phyloP scores from a whole-genome alignment of 1,284 basidiomycete genomes.

The Sparassis latifolia region DNA sequence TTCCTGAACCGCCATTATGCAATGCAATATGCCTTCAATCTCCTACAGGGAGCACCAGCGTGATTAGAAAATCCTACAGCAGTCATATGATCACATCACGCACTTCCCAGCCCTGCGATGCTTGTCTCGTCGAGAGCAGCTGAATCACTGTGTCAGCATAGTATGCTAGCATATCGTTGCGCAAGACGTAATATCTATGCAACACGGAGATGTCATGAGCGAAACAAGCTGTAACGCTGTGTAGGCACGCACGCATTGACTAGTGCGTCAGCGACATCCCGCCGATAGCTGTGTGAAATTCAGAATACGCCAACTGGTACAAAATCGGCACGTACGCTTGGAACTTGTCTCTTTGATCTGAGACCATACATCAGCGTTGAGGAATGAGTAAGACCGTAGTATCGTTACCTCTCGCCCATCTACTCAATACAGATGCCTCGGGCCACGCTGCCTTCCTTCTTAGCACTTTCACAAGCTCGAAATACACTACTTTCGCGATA shows the following conservation, averaged over 20 bases:
- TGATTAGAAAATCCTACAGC: neutral
- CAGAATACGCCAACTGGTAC: neutral
- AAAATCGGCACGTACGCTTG: conserved; percentile 47
- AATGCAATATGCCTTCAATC: conserved; percentile 80
- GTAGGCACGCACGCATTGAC: conserved; percentile 70
- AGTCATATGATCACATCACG: conserved; percentile 14
- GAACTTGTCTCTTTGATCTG: conserved; percentile 75
- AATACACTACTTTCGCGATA: conserved; percentile 73
- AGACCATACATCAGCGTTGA: neutral
- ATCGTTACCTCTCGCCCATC: conserved; percentile 64
- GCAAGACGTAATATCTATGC: conserved; percentile 78
- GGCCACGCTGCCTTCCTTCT: conserved; percentile 74
- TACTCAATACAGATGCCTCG: conserved; percentile 32
- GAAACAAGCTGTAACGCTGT: neutral
- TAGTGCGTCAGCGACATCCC: conserved; percentile 86
- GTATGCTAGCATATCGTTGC: conserved; percentile 72
- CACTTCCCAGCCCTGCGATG: conserved; percentile 65
- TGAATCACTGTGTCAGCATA: conserved; percentile 57
- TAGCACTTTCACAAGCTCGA: conserved; percentile 66
- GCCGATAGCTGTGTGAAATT: conserved; percentile 55
- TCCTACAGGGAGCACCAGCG: conserved; percentile 39
- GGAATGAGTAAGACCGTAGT: neutral
- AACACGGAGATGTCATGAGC: neutral
- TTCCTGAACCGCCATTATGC: conserved; percentile 81
- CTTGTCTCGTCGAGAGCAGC: conserved; percentile 35